These are phyloP conservation scores for Cutaneotrichosporon cavernicola DNA, from an alignment of 1,284 basidiomycete genomes.

Conservation along the genomic window DNA sequence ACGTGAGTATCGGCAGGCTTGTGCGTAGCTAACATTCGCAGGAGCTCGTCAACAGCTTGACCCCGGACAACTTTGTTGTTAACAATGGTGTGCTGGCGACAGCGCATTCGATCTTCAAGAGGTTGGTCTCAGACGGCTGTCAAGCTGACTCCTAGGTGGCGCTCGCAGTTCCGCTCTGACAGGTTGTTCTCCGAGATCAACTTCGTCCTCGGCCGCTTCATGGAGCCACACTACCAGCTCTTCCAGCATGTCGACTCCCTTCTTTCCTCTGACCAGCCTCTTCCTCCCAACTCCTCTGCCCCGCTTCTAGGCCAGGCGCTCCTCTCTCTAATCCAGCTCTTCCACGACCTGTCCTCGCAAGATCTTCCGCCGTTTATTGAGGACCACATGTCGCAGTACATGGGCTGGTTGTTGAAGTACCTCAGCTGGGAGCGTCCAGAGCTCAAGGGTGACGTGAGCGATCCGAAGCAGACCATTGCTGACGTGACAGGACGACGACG, in stretches of 20 bases:
- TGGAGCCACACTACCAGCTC: conserved; percentile 76
- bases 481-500: conserved; percentile 72
- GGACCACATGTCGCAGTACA: conserved; percentile 79
- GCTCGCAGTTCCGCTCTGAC: conserved; percentile 84
- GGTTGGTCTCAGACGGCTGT: conserved; percentile 37
- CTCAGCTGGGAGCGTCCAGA: conserved; percentile 73
- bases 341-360: conserved; percentile 91
- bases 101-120: conserved; percentile 90
- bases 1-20: conserved; percentile 59
- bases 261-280: conserved; percentile 48
- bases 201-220: conserved; percentile 80
- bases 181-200: conserved; percentile 88
- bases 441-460: conserved; percentile 68
- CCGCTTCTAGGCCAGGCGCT: conserved; percentile 66
- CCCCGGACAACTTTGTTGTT: conserved; percentile 72
- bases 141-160: conserved; percentile 61
- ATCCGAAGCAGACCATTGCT: conserved; percentile 10
- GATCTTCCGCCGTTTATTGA: conserved; percentile 94
- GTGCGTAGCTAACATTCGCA: conserved; percentile 44
- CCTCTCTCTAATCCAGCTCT: conserved; percentile 78
- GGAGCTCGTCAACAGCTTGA: conserved; percentile 80
- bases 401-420: conserved; percentile 75
- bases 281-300: conserved; percentile 50
- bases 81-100: conserved; percentile 90
- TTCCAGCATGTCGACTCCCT: conserved; percentile 62